phyloP scores from a whole-genome alignment of 768 basidiomycete species.

The Auricularia sp. region DNA sequence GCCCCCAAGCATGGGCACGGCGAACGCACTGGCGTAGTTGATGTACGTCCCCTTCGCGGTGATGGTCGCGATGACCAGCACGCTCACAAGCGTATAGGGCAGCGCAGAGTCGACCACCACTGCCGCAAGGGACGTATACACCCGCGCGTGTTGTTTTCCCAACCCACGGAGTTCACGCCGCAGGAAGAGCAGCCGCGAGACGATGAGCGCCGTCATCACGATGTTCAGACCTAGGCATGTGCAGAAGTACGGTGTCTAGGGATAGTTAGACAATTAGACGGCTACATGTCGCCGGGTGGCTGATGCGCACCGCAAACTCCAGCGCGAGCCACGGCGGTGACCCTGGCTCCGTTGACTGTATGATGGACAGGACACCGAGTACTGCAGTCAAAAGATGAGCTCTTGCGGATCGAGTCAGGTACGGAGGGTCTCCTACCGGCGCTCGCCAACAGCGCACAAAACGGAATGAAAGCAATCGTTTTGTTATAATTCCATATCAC shows the following conservation, averaged over 20 bases:
- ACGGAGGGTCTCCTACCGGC: background rate
- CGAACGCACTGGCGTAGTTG: background rate
- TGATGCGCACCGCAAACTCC: background rate
- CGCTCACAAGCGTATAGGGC: constrained; percentile 1
- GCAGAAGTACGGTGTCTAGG: background rate
- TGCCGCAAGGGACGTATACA: background rate
- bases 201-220: background rate
- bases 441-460: background rate
- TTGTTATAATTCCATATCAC: background rate
- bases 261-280: too few species aligned
- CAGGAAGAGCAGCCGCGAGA: constrained; percentile 2
- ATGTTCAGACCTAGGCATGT: constrained; percentile 1
- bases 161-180: background rate
- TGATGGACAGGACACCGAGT: background rate
- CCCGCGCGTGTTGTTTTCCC: background rate
- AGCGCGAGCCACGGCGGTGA: background rate
- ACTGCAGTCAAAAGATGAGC: background rate
- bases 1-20: background rate
- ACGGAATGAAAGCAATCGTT: background rate
- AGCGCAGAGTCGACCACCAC: constrained; percentile 4
- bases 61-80: background rate
- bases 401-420: background rate
- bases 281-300: too few species aligned
- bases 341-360: background rate
- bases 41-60: background rate